Conservation (phyloP, 2,329 filamentous ascomycete genomes). For the Metarhizium guizhouense region DNA sequence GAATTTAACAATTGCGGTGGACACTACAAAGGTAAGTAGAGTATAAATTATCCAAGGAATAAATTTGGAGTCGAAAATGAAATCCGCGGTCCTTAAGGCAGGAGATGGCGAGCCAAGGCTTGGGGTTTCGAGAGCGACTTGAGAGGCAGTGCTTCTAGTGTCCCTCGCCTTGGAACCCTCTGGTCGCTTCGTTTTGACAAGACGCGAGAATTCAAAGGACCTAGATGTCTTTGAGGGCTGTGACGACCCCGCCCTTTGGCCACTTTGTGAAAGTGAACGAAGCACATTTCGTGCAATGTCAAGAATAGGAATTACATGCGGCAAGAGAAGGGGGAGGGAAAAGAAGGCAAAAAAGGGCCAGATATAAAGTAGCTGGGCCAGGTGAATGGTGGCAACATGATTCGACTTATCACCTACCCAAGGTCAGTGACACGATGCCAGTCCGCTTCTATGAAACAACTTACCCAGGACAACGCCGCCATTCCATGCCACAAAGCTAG, state of each 20-base stretch:
- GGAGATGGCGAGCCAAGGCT: constrained; percentile 7
- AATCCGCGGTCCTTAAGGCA: constrained; percentile 2
- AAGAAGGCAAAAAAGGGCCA: constrained; percentile 89
- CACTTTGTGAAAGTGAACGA: neutral
- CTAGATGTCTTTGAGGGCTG: neutral
- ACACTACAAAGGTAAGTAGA: constrained; percentile 24
- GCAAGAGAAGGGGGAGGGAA: constrained; percentile 67
- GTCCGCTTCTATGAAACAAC: constrained; percentile 9
- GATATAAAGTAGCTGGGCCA: constrained; percentile 90
- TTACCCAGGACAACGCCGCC: constrained; percentile 81
- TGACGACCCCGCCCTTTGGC: neutral
- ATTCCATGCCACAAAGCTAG: constrained; percentile 73
- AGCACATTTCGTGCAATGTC: constrained; percentile 7
- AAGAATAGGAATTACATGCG: constrained; percentile 32
- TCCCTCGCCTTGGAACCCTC: neutral
- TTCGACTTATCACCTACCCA: constrained; percentile 82
- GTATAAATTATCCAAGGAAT: constrained; percentile 27
- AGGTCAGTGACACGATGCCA: neutral
- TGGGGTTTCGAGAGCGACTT: neutral
- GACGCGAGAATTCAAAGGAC: neutral
- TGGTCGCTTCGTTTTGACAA: neutral
- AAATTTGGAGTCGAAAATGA: constrained; percentile 22
- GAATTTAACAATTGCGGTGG: constrained; percentile 51
- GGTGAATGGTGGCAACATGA: constrained; percentile 79
- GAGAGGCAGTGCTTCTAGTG: neutral